Conservation (phyloP, 148 eudicot species). For the Heliamphora exappendiculata region DNA sequence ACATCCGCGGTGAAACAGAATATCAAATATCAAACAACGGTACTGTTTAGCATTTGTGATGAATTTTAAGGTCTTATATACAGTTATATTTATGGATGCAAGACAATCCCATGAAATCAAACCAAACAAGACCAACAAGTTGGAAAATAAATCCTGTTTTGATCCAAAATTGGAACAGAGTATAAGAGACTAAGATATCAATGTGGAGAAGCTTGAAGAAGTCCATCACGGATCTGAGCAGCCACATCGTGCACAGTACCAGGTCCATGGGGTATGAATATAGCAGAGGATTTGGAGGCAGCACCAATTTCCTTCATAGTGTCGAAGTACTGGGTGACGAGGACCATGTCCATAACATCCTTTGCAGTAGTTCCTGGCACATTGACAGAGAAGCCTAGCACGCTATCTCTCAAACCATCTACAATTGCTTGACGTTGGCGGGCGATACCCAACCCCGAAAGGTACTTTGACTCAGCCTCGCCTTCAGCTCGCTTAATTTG, state of each 20-base stretch:
- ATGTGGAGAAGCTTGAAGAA: constrained; percentile 18
- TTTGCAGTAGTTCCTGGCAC: constrained; percentile 11
- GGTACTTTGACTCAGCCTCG: constrained; percentile 10
- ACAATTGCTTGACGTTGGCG: constrained; percentile 12
- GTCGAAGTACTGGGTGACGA: constrained; percentile 22
- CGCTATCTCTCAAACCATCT: constrained; percentile 13
- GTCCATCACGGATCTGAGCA: constrained; percentile 31
- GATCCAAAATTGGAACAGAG: background rate
- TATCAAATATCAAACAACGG: background rate
- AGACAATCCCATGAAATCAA: background rate
- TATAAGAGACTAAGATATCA: background rate
- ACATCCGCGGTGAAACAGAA: background rate
- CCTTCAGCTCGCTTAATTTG: constrained; percentile 13
- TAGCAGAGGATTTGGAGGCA: constrained; percentile 23
- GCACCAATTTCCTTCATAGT: constrained; percentile 37
- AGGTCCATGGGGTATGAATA: constrained; percentile 31
- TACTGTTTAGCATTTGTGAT: background rate
- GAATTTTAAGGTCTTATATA: background rate
- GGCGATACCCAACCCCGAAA: constrained; percentile 10
- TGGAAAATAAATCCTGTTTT: too few species aligned
- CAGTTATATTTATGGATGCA: background rate
- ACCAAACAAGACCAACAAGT: background rate
- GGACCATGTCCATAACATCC: constrained; percentile 14
- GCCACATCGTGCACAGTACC: constrained; percentile 32
- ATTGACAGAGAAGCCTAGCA: constrained; percentile 10